These are phyloP conservation scores for Lentinula raphanica DNA, from an alignment of 768 basidiomycete species.

Conservation along the genomic window DNA sequence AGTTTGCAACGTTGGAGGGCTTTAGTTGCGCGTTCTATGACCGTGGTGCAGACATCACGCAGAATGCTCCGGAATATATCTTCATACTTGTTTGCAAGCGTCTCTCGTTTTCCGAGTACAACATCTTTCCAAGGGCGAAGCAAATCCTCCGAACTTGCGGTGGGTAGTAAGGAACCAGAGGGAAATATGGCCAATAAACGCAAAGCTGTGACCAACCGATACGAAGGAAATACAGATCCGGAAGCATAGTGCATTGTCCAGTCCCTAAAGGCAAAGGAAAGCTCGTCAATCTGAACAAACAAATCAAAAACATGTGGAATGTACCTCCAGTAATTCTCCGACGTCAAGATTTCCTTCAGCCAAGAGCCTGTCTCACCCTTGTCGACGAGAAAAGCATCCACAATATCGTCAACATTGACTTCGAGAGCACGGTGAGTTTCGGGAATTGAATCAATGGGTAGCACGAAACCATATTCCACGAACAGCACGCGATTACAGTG, in stretches of 20 bases:
- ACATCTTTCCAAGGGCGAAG: slow-evolving; percentile 52
- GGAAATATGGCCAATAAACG: slow-evolving; percentile 55
- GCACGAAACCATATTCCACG: slow-evolving; percentile 87
- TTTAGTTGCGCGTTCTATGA: slow-evolving; percentile 29
- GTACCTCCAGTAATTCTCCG: slow-evolving; percentile 84
- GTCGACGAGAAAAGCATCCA: slow-evolving; percentile 46
- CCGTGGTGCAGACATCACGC: slow-evolving; percentile 29
- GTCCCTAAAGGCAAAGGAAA: slow-evolving; percentile 53
- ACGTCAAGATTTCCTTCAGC: slow-evolving; percentile 51
- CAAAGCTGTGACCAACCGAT: slow-evolving; percentile 68
- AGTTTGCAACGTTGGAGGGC: slow-evolving; percentile 10
- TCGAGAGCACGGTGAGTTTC: slow-evolving; percentile 40
- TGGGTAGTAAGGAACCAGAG: slow-evolving; percentile 13
- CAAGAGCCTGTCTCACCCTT: slow-evolving; percentile 32
- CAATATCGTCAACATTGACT: slow-evolving; percentile 53
- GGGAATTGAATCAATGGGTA: slow-evolving; percentile 21
- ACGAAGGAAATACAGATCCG: slow-evolving; percentile 68
- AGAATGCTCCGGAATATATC: slow-evolving; percentile 39
- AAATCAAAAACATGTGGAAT: slow-evolving; percentile 10
- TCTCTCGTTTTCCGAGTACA: slow-evolving; percentile 37
- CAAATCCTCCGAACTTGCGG: slow-evolving; percentile 23
- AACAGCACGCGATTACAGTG: slow-evolving; percentile 78
- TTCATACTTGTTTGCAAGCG: slow-evolving; percentile 47
- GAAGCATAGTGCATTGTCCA: slow-evolving; percentile 72
- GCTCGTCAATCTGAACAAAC: not conserved